Conservation (phyloP, 257 asterid genomes). For the Solanum boliviense region DNA sequence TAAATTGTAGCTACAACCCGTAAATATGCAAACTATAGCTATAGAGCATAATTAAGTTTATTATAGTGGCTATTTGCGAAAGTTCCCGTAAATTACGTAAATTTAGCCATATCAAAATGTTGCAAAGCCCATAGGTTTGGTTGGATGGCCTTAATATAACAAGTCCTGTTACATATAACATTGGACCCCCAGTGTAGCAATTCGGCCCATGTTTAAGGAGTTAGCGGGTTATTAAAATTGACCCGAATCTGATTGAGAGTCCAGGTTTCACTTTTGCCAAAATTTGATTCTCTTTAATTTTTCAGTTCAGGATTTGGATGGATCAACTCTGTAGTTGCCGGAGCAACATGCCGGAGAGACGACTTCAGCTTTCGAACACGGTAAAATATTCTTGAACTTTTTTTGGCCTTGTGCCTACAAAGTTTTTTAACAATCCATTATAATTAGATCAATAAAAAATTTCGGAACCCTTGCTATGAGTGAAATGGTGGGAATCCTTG, state of each 20-base stretch:
- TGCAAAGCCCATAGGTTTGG: not conserved
- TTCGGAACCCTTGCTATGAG: not conserved
- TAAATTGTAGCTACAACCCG: rapidly evolving
- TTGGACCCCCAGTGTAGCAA: not conserved
- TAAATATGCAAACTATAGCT: too few relatives aligned
- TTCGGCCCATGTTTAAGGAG: not conserved
- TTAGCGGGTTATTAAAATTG: not conserved
- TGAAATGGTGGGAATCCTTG: not conserved
- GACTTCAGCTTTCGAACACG: not conserved
- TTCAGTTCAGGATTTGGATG: not conserved
- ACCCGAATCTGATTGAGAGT: not conserved
- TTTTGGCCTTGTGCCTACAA: not conserved
- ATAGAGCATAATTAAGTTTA: too few relatives aligned
- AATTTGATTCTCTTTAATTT: not conserved
- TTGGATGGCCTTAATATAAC: not conserved
- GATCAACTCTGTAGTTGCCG: not conserved
- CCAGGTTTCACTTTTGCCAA: not conserved
- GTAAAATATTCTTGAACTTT: not conserved
- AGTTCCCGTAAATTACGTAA: not conserved
- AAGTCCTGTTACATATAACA: not conserved
- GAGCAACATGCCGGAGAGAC: not conserved
- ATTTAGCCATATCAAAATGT: not conserved
- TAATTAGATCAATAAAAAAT: not conserved
- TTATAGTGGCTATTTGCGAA: too few relatives aligned
- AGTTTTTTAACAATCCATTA: not conserved